Conservation (phyloP, 2,329 filamentous ascomycete species). For the Coniochaeta prunicola region DNA sequence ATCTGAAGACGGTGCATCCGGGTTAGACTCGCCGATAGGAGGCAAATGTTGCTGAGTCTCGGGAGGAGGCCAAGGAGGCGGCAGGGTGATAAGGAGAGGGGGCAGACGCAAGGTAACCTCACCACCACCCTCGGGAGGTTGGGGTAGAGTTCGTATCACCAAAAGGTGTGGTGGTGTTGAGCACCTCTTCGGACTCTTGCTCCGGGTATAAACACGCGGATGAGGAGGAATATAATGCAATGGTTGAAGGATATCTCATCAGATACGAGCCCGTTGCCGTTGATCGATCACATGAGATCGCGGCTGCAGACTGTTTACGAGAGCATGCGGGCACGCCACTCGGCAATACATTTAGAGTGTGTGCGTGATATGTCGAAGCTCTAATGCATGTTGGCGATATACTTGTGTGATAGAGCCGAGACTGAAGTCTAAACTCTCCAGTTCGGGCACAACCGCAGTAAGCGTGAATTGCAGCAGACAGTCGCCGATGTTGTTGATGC, state of each 20-base stretch:
- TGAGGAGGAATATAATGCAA: slow-evolving; percentile 5
- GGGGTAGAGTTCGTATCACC: neutral
- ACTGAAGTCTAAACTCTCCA: no score
- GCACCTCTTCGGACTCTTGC: neutral
- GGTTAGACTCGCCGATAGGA: neutral
- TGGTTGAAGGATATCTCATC: neutral
- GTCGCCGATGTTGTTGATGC: neutral
- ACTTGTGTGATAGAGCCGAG: no score
- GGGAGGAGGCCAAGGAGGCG: neutral
- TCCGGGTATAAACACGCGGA: neutral
- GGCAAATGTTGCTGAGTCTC: neutral
- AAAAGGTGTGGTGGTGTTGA: neutral
- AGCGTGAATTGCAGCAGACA: no score
- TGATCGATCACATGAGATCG: neutral
- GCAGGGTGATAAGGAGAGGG: neutral
- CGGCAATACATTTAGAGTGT: neutral
- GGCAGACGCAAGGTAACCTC: neutral
- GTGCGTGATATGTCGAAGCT: neutral
- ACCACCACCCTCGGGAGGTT: neutral
- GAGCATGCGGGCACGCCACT: neutral
- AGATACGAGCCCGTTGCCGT: neutral
- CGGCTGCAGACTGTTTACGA: neutral
- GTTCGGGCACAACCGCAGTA: no score
- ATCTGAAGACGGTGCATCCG: neutral
- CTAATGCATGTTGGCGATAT: no score